phyloP scores from a whole-genome alignment of 805 yeast species.

The Tetrapisispora iriomotensis region DNA sequence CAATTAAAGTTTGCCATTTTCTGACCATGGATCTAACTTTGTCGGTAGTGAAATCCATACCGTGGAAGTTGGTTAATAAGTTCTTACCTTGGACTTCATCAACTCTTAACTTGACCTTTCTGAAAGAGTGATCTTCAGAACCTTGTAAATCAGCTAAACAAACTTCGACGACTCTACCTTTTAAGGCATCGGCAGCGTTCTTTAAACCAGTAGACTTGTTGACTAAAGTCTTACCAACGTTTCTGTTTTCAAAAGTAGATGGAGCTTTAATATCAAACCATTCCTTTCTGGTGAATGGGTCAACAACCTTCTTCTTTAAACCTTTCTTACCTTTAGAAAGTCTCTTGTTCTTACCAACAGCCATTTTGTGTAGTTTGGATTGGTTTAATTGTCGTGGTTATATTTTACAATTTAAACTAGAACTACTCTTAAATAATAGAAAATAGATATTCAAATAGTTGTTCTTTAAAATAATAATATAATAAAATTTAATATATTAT shows the following conservation, averaged over 20 bases:
- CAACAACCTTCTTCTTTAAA: constrained; percentile 97
- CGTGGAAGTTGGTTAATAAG: constrained; percentile 99
- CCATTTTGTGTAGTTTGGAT: constrained; percentile 34
- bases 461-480: background rate
- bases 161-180: constrained; percentile 95
- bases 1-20: constrained; percentile 98
- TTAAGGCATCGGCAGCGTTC: constrained; percentile 95
- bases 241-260: constrained; percentile 96
- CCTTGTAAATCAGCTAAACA: constrained; percentile 96
- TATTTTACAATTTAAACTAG: background rate
- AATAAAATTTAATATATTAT: background rate
- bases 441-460: background rate
- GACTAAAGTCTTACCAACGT: constrained; percentile 96
- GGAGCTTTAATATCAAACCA: constrained; percentile 99
- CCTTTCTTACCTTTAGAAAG: constrained; percentile 90
- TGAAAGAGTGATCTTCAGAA: constrained; percentile 97
- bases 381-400: constrained; percentile 6
- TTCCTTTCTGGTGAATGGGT: constrained; percentile 98
- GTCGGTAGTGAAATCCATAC: constrained; percentile 95
- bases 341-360: constrained; percentile 84
- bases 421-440: background rate
- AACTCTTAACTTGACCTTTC: constrained; percentile 94
- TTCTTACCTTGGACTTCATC: constrained; percentile 99
- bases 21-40: constrained; percentile 95
- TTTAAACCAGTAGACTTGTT: constrained; percentile 97